phyloP scores from a whole-genome alignment of 2,329 filamentous ascomycete species.

The Paecilomyces variotii region DNA sequence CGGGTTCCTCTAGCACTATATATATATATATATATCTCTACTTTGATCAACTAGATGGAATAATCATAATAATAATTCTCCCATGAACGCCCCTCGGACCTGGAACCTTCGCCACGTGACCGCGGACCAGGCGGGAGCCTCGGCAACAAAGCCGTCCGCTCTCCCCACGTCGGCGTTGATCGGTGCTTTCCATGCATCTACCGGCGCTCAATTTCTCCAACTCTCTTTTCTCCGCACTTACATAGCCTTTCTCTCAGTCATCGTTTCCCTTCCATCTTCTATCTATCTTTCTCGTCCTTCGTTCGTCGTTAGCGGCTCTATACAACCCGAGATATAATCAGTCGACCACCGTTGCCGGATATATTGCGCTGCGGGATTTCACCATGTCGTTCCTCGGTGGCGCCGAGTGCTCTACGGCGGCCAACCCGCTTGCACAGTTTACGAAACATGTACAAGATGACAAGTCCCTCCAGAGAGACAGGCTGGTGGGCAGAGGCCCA shows the following conservation, averaged over 20 bases:
- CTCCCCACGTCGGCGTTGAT: slow-evolving; percentile 13
- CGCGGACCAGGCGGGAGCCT: slow-evolving; percentile 12
- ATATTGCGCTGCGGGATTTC: slow-evolving; percentile 1
- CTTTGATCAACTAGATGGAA: background rate
- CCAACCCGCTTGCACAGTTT: slow-evolving; percentile 94
- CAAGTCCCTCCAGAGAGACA: slow-evolving; percentile 86
- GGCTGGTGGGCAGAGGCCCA: slow-evolving; percentile 68
- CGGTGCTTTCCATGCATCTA: slow-evolving; percentile 7
- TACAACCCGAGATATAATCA: background rate
- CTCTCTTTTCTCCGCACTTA: background rate
- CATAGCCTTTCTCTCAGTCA: background rate
- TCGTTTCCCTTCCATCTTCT: background rate
- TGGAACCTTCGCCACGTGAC: slow-evolving; percentile 11
- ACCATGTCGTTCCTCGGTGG: slow-evolving; percentile 93
- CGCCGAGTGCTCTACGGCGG: slow-evolving; percentile 91
- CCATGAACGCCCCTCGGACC: background rate
- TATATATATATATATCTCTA: no score
- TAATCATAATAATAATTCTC: background rate
- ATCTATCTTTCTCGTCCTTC: background rate
- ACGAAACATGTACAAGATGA: slow-evolving; percentile 96
- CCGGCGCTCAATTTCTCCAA: slow-evolving; percentile 2
- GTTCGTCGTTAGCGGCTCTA: background rate
- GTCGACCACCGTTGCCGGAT: background rate
- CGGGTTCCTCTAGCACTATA: no score
- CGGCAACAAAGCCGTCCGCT: slow-evolving; percentile 11